Evolutionary conservation across 371 early-diverging fungal genomes (phyloP).

Genomic region (Massospora cicadina): DNA sequence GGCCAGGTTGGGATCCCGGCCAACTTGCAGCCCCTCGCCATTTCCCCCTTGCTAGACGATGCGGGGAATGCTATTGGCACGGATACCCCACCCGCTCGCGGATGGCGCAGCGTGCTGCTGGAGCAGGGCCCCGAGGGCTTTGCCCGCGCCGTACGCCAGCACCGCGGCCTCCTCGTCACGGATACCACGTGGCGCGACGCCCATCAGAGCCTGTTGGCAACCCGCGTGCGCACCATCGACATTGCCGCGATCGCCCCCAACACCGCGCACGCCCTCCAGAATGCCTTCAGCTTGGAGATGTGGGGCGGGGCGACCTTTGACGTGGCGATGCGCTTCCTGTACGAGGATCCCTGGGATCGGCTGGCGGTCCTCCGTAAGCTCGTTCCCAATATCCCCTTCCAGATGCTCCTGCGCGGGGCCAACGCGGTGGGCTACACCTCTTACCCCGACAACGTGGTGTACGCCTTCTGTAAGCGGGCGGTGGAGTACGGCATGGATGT

Average conservation of each 20-base stretch:
- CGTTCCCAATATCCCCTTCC: slow-evolving; percentile 94
- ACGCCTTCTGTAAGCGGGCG: slow-evolving; percentile 85
- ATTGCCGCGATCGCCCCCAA: slow-evolving; percentile 60
- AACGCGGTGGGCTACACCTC: slow-evolving; percentile 94
- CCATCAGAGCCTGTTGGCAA: slow-evolving; percentile 83
- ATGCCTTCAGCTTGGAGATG: slow-evolving; percentile 80
- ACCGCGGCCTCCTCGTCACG: slow-evolving; percentile 72
- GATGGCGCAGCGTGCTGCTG: slow-evolving; percentile 77
- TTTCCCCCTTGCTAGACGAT: not conserved
- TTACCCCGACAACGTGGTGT: slow-evolving; percentile 90
- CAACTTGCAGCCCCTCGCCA: slow-evolving; percentile 13
- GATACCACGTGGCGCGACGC: slow-evolving; percentile 94
- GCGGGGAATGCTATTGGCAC: slow-evolving; percentile 19
- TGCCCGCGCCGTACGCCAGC: slow-evolving; percentile 72
- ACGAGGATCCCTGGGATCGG: slow-evolving; percentile 92
- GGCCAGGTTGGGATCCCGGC: slow-evolving; percentile 46
- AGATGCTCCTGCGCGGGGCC: slow-evolving; percentile 93
- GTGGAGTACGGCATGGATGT: slow-evolving; percentile 80
- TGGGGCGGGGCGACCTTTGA: slow-evolving; percentile 95
- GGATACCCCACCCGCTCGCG: slow-evolving; percentile 35
- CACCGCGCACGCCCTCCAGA: slow-evolving; percentile 69
- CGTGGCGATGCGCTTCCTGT: slow-evolving; percentile 83
- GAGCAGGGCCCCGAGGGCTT: slow-evolving; percentile 75
- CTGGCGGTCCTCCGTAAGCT: slow-evolving; percentile 54
- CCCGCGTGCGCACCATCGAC: slow-evolving; percentile 83